Percentiles rank a stretch among this genome's conserved stretches.
Conservation (phyloP, 768 basidiomycete species). For the Russula foetens region DNA sequence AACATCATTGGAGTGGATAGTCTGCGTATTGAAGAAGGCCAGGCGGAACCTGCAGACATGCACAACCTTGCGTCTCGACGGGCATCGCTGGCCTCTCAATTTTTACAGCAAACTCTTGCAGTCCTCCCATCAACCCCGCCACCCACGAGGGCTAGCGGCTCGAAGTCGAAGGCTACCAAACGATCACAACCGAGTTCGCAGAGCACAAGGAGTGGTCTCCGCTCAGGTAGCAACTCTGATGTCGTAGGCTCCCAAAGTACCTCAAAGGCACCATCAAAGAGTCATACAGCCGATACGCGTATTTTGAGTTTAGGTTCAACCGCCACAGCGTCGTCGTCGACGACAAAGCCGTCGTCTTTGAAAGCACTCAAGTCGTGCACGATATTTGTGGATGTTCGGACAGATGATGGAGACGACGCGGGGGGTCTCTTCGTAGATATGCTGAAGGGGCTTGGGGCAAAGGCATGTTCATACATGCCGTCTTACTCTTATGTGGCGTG, state of each 20-base stretch:
- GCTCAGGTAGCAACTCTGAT: slow-evolving; percentile 6
- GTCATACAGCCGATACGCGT: slow-evolving; percentile 20
- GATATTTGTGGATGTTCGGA: slow-evolving; percentile 78
- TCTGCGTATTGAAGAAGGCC: slow-evolving; percentile 4
- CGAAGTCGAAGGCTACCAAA: slow-evolving; percentile 18
- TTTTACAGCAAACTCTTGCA: slow-evolving; percentile 56
- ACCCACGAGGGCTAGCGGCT: slow-evolving; percentile 16
- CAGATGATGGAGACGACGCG: slow-evolving; percentile 70
- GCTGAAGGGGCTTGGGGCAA: slow-evolving; percentile 71
- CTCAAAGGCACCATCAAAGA: slow-evolving; percentile 29
- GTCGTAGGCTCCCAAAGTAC: slow-evolving; percentile 25
- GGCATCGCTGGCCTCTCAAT: slow-evolving; percentile 51
- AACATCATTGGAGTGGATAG: neutral
- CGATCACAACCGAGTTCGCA: slow-evolving; percentile 16
- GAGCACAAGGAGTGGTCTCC: slow-evolving; percentile 14
- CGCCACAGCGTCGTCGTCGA: slow-evolving; percentile 26
- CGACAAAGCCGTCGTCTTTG: slow-evolving; percentile 24
- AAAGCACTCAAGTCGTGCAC: slow-evolving; percentile 63
- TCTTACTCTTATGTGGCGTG: neutral
- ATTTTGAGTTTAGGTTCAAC: slow-evolving; percentile 23
- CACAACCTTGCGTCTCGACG: slow-evolving; percentile 40
- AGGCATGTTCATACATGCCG: slow-evolving; percentile 38
- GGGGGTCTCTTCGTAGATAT: slow-evolving; percentile 77
- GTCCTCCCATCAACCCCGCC: slow-evolving; percentile 36
- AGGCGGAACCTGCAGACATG: slow-evolving; percentile 17